phyloP scores from a whole-genome alignment of 345 rosid genomes.

The Brassica napus region Da-Ae NC_063439.1:24270001-24270500 shows the following conservation, averaged over 20 bases:
- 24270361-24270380: background rate
- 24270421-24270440: background rate
- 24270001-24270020: background rate
- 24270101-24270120: too few species aligned
- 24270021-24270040: background rate
- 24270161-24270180: too few species aligned
- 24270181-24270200: too few species aligned
- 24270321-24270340: background rate
- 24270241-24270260: too few species aligned
- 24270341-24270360: background rate
- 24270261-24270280: too few species aligned
- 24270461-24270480: background rate
- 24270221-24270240: too few species aligned
- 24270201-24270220: too few species aligned
- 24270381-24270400: background rate
- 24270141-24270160: too few species aligned
- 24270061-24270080: too few species aligned
- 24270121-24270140: too few species aligned
- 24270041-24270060: too few species aligned
- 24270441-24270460: background rate
- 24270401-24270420: background rate
- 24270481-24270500: background rate
- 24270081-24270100: too few species aligned
- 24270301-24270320: background rate
- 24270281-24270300: background rate